Percentiles rank a stretch among this genome's conserved stretches.
These are phyloP conservation scores for Abrus precatorius DNA, from an alignment of 306 rosid genomes.

Conservation along the genomic window DNA sequence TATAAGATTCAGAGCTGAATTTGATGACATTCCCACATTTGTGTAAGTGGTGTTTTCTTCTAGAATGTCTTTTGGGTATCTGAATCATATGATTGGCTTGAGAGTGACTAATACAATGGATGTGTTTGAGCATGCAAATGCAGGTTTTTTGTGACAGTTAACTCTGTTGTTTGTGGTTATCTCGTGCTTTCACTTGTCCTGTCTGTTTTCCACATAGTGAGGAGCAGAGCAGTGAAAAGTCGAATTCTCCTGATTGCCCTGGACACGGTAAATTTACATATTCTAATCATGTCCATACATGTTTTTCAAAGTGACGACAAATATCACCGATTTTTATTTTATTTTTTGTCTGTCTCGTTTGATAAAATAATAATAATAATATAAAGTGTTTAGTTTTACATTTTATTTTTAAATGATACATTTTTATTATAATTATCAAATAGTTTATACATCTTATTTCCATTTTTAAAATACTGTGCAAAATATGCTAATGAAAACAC, in stretches of 20 bases:
- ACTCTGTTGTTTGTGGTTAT: constrained; percentile 69
- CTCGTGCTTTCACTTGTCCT: constrained; percentile 63
- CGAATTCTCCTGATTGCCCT: constrained; percentile 59
- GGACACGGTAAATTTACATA: constrained; percentile 63
- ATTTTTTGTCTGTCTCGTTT: neutral
- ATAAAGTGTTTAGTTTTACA: neutral
- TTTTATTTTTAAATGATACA: neutral
- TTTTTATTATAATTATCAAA: neutral
- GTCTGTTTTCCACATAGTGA: constrained; percentile 66
- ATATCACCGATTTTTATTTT: too few species aligned
- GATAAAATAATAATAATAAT: neutral
- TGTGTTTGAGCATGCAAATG: constrained; percentile 31
- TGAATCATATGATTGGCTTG: neutral
- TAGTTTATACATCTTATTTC: neutral
- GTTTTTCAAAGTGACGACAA: too few species aligned
- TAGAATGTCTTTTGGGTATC: neutral
- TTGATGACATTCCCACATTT: constrained; percentile 64
- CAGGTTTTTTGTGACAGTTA: constrained; percentile 78
- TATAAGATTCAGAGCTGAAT: constrained; percentile 58
- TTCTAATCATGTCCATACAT: neutral
- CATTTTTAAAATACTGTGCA: neutral
- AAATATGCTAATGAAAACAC: neutral
- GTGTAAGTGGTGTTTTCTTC: constrained; percentile 50
- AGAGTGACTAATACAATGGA: neutral
- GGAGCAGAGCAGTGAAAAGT: constrained; percentile 50